Conservation (phyloP, 1,139 yeast genomes). For the Wickerhamomyces sp. region DNA sequence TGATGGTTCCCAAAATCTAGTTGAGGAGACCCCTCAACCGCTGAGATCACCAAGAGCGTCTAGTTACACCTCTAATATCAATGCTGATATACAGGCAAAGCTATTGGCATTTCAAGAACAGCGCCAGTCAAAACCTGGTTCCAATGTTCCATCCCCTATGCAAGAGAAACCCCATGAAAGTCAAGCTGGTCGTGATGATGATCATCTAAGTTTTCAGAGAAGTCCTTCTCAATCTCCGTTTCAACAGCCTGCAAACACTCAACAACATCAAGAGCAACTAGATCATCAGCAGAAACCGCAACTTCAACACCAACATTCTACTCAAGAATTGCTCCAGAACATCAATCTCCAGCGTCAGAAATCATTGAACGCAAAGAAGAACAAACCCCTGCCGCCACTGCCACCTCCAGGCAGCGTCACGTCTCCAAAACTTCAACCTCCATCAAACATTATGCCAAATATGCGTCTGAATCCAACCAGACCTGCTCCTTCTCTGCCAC, state of each 20-base stretch:
- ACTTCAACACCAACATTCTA: slow-evolving; percentile 2
- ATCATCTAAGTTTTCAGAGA: not conserved
- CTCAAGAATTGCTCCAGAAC: slow-evolving; percentile 1
- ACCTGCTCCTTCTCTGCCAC: slow-evolving; percentile 18
- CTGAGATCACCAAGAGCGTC: slow-evolving; percentile 16
- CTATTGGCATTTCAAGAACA: slow-evolving; percentile 70
- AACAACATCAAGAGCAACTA: slow-evolving; percentile 4
- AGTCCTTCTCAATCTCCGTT: not conserved
- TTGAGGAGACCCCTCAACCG: not conserved
- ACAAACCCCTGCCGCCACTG: slow-evolving; percentile 31
- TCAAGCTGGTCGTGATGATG: not conserved
- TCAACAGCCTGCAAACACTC: not conserved
- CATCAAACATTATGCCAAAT: not conserved
- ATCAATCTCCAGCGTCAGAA: slow-evolving; percentile 5
- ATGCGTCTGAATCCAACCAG: slow-evolving; percentile 13
- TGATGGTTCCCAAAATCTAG: not conserved
- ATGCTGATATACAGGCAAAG: slow-evolving; percentile 69
- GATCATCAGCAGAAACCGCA: slow-evolving; percentile 5
- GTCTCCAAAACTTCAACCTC: not conserved
- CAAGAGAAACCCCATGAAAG: slow-evolving; percentile 1
- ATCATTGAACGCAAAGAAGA: slow-evolving; percentile 2
- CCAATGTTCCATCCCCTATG: slow-evolving; percentile 6
- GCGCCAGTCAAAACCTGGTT: slow-evolving; percentile 27
- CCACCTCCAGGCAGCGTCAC: slow-evolving; percentile 15
- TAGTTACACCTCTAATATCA: slow-evolving; percentile 28